Percentiles rank a stretch among this genome's conserved stretches.
Conservation (phyloP, 768 basidiomycete species). For the Leccinum obscurum region DNA sequence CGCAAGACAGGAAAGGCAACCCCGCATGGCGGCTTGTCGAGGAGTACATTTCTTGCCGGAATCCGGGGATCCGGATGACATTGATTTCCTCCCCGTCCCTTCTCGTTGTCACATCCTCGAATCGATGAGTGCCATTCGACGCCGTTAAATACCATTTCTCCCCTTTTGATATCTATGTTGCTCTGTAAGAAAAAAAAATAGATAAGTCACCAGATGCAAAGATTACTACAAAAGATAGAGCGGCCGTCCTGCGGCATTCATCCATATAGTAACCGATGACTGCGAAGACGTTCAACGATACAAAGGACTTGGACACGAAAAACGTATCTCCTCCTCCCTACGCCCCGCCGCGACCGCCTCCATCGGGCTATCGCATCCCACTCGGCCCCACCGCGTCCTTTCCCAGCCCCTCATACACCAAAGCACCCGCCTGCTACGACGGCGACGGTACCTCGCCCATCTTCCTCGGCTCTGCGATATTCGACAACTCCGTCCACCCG, state of each 20-base stretch:
- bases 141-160: neutral
- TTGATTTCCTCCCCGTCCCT: no score
- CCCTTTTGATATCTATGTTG: slow-evolving; percentile 16
- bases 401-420: slow-evolving; percentile 43
- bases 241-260: no score
- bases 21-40: slow-evolving; percentile 16
- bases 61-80: no score
- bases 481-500: slow-evolving; percentile 69
- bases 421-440: slow-evolving; percentile 56
- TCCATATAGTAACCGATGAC: no score
- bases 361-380: slow-evolving; percentile 68
- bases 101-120: no score
- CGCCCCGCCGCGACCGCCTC: slow-evolving; percentile 37
- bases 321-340: slow-evolving; percentile 23
- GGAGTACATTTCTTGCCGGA: slow-evolving; percentile 6
- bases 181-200: neutral
- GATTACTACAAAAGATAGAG: no score
- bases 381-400: slow-evolving; percentile 40
- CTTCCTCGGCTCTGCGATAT: slow-evolving; percentile 73
- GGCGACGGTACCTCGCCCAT: slow-evolving; percentile 56
- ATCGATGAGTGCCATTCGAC: no score
- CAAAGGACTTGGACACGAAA: slow-evolving; percentile 12
- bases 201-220: neutral
- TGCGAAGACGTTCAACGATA: slow-evolving; percentile 3
- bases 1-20: slow-evolving; percentile 17